phyloP scores from a whole-genome alignment of 78 protist genomes.

The Dictyostelium citrinum region DNA sequence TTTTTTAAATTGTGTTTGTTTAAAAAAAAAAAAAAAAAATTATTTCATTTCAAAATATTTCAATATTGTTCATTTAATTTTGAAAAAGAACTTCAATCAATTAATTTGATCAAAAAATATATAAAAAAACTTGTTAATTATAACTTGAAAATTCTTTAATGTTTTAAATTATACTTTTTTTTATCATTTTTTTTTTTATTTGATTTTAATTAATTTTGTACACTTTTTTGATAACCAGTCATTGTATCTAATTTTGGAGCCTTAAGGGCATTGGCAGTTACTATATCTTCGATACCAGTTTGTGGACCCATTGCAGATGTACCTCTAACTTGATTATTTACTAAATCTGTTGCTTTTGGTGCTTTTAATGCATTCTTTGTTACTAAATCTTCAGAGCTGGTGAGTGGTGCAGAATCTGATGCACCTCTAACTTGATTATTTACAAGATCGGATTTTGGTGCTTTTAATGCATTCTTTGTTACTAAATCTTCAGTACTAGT shows the following conservation, averaged over 20 bases:
- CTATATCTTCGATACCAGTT: constrained; percentile 6
- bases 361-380: constrained; percentile 9
- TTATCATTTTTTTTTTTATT: background rate
- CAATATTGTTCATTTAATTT: no score
- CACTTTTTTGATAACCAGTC: background rate
- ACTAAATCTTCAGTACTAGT: background rate
- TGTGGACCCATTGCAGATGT: constrained; percentile 21
- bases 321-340: constrained; percentile 54
- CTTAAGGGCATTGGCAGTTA: background rate
- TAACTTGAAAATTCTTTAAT: no score
- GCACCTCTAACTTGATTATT: constrained; percentile 69
- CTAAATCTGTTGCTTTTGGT: constrained; percentile 44
- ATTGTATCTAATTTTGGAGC: constrained; percentile 57
- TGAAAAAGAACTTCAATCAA: no score
- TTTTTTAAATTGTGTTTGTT: no score
- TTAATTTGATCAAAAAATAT: no score
- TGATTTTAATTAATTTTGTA: background rate
- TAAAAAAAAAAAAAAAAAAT: no score
- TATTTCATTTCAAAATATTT: no score
- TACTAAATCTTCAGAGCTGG: background rate
- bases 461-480: background rate
- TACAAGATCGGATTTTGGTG: constrained; percentile 68
- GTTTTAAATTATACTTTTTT: no score
- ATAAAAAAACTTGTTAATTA: no score
- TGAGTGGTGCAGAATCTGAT: constrained; percentile 5